Conservation (phyloP, 208 protist genomes). For the Acanthamoeba lenticulata region DNA sequence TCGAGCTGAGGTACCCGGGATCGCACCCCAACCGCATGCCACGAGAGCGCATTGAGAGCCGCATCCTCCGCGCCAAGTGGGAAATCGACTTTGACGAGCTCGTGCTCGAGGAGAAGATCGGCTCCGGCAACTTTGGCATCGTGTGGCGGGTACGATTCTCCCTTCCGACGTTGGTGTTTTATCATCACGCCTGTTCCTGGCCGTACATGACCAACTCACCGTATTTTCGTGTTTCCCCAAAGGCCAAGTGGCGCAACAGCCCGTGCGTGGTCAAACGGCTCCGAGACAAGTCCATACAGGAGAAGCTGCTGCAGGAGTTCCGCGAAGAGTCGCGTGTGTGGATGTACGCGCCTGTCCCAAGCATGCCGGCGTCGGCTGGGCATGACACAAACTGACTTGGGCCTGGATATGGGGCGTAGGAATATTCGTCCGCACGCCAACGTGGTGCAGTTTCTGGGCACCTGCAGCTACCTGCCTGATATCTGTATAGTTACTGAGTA, state of each 20-base stretch:
- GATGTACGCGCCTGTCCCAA: constrained; percentile 18
- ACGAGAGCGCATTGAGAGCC: constrained; percentile 24
- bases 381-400: too few species aligned
- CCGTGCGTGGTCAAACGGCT: constrained; percentile 46
- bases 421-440: constrained; percentile 63
- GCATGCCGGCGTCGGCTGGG: too few species aligned
- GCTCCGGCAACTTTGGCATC: constrained; percentile 57
- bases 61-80: constrained; percentile 57
- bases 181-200: too few species aligned
- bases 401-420: neutral
- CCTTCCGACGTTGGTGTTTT: too few species aligned
- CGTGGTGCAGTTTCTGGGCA: constrained; percentile 59
- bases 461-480: constrained; percentile 4
- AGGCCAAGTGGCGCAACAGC: constrained; percentile 52
- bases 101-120: constrained; percentile 60
- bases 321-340: constrained; percentile 40
- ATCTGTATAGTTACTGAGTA: constrained; percentile 67
- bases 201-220: too few species aligned
- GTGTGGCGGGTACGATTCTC: constrained; percentile 29
- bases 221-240: neutral
- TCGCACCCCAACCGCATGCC: neutral
- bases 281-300: constrained; percentile 5
- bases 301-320: constrained; percentile 21
- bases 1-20: neutral
- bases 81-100: constrained; percentile 63